Evolutionary conservation across 163 green algal species (phyloP), one percentile per base, ranked within the genome.

Genomic region (Chloromonas sp.): DNA sequence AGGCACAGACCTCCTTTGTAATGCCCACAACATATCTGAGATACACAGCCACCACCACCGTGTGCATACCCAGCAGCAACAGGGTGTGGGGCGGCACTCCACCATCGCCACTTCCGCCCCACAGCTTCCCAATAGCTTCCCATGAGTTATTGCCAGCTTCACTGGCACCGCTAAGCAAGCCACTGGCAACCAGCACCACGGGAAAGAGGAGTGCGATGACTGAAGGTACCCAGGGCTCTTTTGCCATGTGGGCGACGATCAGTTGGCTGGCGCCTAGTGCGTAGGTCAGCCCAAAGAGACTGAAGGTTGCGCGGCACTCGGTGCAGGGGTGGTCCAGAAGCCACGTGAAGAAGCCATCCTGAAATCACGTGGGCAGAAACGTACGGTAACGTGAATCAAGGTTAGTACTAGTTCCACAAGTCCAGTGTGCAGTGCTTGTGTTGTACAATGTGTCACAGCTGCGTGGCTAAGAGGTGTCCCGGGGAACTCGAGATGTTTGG

Each of bases 241-340:
- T 98, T 86, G 88, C 87, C 94, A 97, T 97, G 91, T 98, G 95
- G 5, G 92, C 92, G 89, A 98, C 92, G 83, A 98, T 97, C 0
- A 98, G 84, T 78, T 93, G 91, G 61, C 92, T 95, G 2, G 92
- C 89, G 81, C 95, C 85, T 5, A 92, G 85, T 5, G 93, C 92
- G 85, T 95, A 98, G 0, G 85, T 70, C 5, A 95, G 70, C 61
- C 93, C 93, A 87, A 94, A 95, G 15, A 83, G 88, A 14, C 58
- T 70, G 74, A 84, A 87, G 11, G 77, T n/a, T 36, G 84, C 84
- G 14, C 87, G 82, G 84, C 86, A 89, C 2, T 83, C 70, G 83
- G 71, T 61, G 74, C 0, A 2, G 79, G 58, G 61, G 61, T 83
- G 36, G 62, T 60, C 15, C 1, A 14, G 78, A 78, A 86, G 14